A percentile compares a stretch with the other conserved stretches of the same genome.
These are phyloP conservation scores for Trichoderma cornu-damae DNA, from an alignment of 2,329 filamentous ascomycete species.

Conservation along the genomic window DNA sequence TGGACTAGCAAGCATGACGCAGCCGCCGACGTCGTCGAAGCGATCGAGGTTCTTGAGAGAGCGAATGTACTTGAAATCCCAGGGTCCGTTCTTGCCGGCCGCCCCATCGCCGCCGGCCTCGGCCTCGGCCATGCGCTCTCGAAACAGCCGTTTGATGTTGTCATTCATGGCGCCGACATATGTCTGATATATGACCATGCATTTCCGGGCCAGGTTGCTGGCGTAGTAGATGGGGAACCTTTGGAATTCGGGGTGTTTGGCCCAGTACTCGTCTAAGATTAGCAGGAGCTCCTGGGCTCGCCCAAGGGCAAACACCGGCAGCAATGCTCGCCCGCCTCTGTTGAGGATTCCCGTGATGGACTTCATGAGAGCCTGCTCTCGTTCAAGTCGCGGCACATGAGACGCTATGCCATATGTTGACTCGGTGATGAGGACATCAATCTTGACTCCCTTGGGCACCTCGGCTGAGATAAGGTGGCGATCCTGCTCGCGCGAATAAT, in stretches of 20 bases:
- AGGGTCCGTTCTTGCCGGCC: slow-evolving; percentile 78
- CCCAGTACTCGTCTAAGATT: slow-evolving; percentile 97
- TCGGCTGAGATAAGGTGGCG: slow-evolving; percentile 91
- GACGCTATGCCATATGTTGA: slow-evolving; percentile 96
- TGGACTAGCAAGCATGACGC: slow-evolving; percentile 94
- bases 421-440: slow-evolving; percentile 95
- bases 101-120: slow-evolving; percentile 71
- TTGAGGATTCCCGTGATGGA: slow-evolving; percentile 88
- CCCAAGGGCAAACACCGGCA: slow-evolving; percentile 93
- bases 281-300: slow-evolving; percentile 89
- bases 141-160: slow-evolving; percentile 94
- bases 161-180: slow-evolving; percentile 99
- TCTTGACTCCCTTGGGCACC: slow-evolving; percentile 80
- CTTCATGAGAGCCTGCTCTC: slow-evolving; percentile 92
- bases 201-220: slow-evolving; percentile 88
- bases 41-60: slow-evolving; percentile 88
- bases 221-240: slow-evolving; percentile 96
- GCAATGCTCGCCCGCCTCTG: slow-evolving; percentile 82
- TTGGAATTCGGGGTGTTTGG: slow-evolving; percentile 79
- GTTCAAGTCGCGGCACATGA: slow-evolving; percentile 82
- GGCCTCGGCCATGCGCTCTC: slow-evolving; percentile 85
- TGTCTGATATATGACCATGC: slow-evolving; percentile 98
- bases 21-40: slow-evolving; percentile 92
- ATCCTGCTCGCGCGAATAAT: slow-evolving; percentile 95
- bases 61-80: slow-evolving; percentile 94